These are phyloP conservation scores for Phaeophleospora eucalypticola DNA, from an alignment of 2,329 filamentous ascomycete species.

Conservation along the genomic window DNA sequence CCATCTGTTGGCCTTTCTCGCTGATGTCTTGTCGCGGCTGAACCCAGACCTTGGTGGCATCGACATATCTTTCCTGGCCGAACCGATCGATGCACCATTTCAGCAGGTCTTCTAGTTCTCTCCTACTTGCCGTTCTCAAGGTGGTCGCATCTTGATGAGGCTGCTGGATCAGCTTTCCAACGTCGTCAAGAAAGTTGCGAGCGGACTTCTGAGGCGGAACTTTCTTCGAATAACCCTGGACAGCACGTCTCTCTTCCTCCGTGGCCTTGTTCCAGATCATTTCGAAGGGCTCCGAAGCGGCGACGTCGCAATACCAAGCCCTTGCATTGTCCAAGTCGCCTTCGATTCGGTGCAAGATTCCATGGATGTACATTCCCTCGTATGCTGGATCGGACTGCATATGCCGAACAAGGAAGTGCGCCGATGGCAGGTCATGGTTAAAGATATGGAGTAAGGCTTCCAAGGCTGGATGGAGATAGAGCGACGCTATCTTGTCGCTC, in stretches of 20 bases:
- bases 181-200: conserved; percentile 11
- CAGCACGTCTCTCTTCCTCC: conserved; percentile 23
- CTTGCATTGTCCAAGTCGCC: conserved; percentile 49
- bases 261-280: conserved; percentile 32
- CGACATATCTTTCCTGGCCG: conserved; percentile 38
- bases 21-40: conserved; percentile 39
- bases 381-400: conserved; percentile 48
- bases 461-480: conserved; percentile 44
- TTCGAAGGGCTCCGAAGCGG: conserved; percentile 33
- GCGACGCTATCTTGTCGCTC: conserved; percentile 28
- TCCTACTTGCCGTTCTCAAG: conserved; percentile 35
- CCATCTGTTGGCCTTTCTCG: conserved; percentile 42
- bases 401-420: conserved; percentile 51
- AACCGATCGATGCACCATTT: conserved; percentile 45
- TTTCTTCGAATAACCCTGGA: conserved; percentile 33
- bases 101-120: conserved; percentile 41
- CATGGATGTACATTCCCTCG: conserved; percentile 51
- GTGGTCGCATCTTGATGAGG: conserved; percentile 2
- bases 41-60: conserved; percentile 45
- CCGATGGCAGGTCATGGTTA: conserved; percentile 48
- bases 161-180: conserved; percentile 1
- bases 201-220: conserved; percentile 9
- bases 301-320: conserved; percentile 48
- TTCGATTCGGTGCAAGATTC: conserved; percentile 49
- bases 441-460: conserved; percentile 51